These are phyloP conservation scores for Moniliophthora roreri DNA, from an alignment of 1,284 basidiomycete genomes.

Conservation along the genomic window DNA sequence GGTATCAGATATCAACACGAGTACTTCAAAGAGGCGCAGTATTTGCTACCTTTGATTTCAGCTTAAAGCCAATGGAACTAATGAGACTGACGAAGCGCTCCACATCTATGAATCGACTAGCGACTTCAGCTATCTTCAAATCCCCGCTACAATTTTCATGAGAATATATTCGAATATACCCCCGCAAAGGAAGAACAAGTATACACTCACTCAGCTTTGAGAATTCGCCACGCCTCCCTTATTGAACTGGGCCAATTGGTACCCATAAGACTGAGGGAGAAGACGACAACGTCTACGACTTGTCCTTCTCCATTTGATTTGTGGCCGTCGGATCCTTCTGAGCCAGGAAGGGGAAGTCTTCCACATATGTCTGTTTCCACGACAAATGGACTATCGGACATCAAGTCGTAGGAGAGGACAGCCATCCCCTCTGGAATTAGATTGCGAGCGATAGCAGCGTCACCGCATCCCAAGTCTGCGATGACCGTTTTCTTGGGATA, in stretches of 20 bases:
- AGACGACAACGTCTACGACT: constrained; percentile 89
- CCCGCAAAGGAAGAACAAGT: constrained; percentile 6
- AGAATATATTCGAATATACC: constrained; percentile 9
- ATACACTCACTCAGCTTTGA: constrained; percentile 71
- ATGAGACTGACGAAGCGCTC: constrained; percentile 79
- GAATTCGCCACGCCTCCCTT: constrained; percentile 85
- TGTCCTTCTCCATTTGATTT: constrained; percentile 56
- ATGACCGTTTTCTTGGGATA: constrained; percentile 74
- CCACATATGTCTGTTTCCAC: constrained; percentile 79
- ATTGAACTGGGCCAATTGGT: constrained; percentile 94
- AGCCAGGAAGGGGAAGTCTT: constrained; percentile 80
- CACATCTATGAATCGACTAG: constrained; percentile 78
- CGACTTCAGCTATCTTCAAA: constrained; percentile 94
- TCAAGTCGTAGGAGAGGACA: constrained; percentile 81
- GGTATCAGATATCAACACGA: constrained; percentile 6
- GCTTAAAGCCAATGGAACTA: constrained; percentile 76
- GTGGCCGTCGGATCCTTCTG: constrained; percentile 49
- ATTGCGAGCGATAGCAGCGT: constrained; percentile 82
- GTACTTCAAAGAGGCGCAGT: constrained; percentile 9
- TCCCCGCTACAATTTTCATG: constrained; percentile 60
- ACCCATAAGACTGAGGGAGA: constrained; percentile 95
- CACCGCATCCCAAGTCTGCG: constrained; percentile 94
- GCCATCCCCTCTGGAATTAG: constrained; percentile 68
- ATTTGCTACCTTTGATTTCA: constrained; percentile 65
- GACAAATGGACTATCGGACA: constrained; percentile 72